Conservation (phyloP, 208 protist genomes). For the Trypanosoma lewisi region DNA sequence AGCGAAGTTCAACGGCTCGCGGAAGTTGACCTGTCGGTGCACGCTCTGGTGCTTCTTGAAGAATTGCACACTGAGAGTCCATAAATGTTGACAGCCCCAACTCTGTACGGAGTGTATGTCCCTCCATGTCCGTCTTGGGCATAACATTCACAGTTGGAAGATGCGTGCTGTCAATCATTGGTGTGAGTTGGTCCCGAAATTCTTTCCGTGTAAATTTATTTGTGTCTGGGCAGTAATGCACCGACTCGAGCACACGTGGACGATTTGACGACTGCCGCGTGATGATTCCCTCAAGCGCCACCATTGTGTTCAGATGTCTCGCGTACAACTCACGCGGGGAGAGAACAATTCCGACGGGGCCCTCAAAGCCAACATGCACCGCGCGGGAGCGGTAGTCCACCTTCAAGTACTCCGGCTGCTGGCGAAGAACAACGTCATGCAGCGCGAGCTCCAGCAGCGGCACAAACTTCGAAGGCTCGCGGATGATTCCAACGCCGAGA, state of each 20-base stretch:
- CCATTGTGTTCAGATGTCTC: constrained; percentile 91
- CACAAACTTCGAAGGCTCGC: constrained; percentile 80
- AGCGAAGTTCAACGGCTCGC: constrained; percentile 95
- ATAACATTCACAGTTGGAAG: constrained; percentile 92
- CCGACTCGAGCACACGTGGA: constrained; percentile 82
- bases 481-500: constrained; percentile 72
- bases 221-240: constrained; percentile 96
- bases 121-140: constrained; percentile 93
- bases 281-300: constrained; percentile 97
- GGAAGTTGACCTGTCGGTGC: constrained; percentile 98
- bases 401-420: constrained; percentile 82
- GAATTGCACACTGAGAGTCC: constrained; percentile 94
- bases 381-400: constrained; percentile 74
- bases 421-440: constrained; percentile 80
- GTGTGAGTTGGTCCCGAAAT: constrained; percentile 95
- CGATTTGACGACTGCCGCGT: constrained; percentile 93
- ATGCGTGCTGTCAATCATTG: constrained; percentile 80
- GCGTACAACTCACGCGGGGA: constrained; percentile 94
- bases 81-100: constrained; percentile 97
- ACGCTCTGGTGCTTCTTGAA: constrained; percentile 98
- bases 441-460: constrained; percentile 91
- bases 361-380: constrained; percentile 93
- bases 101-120: constrained; percentile 96
- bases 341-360: constrained; percentile 92
- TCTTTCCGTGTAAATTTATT: constrained; percentile 84